Base-by-base conservation (phyloP, 2,329 filamentous ascomycete species). In the Rosellinia necatrix region DNA sequence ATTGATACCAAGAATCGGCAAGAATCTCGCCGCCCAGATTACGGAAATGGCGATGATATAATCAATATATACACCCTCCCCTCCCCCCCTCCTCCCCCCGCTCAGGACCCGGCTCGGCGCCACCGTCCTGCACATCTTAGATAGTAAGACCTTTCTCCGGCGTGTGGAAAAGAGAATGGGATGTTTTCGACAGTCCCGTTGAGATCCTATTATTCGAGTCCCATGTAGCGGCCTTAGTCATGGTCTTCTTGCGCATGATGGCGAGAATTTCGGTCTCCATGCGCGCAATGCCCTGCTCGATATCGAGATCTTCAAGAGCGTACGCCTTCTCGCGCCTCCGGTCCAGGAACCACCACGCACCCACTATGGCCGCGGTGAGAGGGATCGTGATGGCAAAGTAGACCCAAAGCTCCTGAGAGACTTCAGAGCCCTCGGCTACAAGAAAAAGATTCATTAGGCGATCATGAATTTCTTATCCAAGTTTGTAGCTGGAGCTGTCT, bases 301-400 rank as follows among this genome's bases (percentile, higher is more conserved):
- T 74, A 49, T 81, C 76, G 22, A 65, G 62, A 59, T 85, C 81
- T 64, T 84, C 81, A 46, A 64, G 62, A 10, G 70, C 73, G 63
- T 81, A 81, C 61, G 73, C 69, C 52, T 68, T 72, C 70, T 83
- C 79, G 46, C 81, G 78, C 21, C 74, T 72, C 35, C 69, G 72
- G 64, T 85, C 82, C 66, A 81, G 81, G 60, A 75, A 74, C 64
- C 79, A 74, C 82, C 84, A 86, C n/a, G 74, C 66, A 2, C 72
- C 71, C 21, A 87, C 80, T 59, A 87, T 82, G 46, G 75, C 24
- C 2, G 78, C 66, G 0, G 84, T 87, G 49, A 86, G 62, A 3
- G 84, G 84, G 9, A 87, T 69, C 2, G 83, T 84, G 50, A 86
- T 77, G 58, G 74, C 82, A 61, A 86, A 87, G 72, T 86, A 87